These are phyloP conservation scores for Scedosporium apiospermum DNA, from an alignment of 2,329 filamentous ascomycete genomes.

Conservation along the genomic window DNA sequence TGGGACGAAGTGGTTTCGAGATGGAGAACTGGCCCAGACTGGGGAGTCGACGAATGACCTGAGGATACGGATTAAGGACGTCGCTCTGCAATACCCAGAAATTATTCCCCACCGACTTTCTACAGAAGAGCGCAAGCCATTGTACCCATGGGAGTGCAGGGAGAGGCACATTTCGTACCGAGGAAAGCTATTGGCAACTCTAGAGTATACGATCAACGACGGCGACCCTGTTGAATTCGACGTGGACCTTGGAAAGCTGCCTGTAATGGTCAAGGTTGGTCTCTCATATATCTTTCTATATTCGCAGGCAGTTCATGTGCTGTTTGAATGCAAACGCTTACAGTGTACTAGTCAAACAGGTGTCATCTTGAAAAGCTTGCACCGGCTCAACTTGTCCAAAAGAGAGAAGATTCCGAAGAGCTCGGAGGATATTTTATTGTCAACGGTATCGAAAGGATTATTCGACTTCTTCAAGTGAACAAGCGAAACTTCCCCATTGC, in stretches of 20 bases:
- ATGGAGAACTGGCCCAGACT: conserved; percentile 60
- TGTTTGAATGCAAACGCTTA: not conserved
- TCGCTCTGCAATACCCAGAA: conserved; percentile 73
- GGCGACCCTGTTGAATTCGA: conserved; percentile 75
- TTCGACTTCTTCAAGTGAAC: conserved; percentile 83
- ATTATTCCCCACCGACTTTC: conserved; percentile 44
- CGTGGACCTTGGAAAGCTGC: conserved; percentile 78
- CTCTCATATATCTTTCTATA: not conserved
- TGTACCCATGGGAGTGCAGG: conserved; percentile 86
- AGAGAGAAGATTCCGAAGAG: conserved; percentile 93
- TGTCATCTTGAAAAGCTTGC: conserved; percentile 85
- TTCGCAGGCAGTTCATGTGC: not conserved
- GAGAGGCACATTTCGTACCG: conserved; percentile 89
- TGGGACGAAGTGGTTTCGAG: conserved; percentile 77
- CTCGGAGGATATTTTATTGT: conserved; percentile 95
- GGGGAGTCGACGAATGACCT: conserved; percentile 61
- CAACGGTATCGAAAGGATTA: conserved; percentile 95
- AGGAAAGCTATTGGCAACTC: conserved; percentile 70
- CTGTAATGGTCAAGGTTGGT: conserved; percentile 82
- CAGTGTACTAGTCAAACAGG: conserved; percentile 57
- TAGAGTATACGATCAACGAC: conserved; percentile 82
- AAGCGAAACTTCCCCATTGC: conserved; percentile 92
- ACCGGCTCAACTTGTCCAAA: conserved; percentile 70
- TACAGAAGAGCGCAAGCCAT: conserved; percentile 20
- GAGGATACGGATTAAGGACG: conserved; percentile 66